Base-by-base conservation (phyloP, 1,139 yeast genomes). In the Candida tropicalis region DNA sequence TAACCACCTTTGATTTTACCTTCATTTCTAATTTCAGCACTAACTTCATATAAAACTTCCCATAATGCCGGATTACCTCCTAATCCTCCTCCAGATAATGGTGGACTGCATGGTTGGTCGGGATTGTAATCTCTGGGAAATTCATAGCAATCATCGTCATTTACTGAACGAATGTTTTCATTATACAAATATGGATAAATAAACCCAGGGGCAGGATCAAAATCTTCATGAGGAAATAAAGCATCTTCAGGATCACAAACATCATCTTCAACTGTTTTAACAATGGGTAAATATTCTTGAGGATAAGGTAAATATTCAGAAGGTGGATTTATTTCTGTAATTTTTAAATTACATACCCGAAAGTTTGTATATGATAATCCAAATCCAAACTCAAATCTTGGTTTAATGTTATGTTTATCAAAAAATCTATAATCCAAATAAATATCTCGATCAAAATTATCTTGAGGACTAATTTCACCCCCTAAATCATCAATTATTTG, bases 371-470 rank as follows among this genome's bases (percentile, higher is more conserved):
- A 81, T 2, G 84, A 79, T 45, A 81, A 63, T 5, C 87, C 87
- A 60, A 57, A 79, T 1, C 87, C 87, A 61, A 82, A 82, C 48
- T 78, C 84, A 58, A 62, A 82, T 38, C 85, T 63, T 17, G 86
- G 84, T 50, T 70, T 70, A 31, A 79, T 75, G 47, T 75, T 72
- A 49, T 75, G 70, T 56, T 79, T 75, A 53, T 81, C 86, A 57
- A 79, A 81, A 53, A 71, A 77, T 27, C 77, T 55, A 59, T 81
- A 81, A 57, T 79, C 87, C 44, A 81, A 60, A 50, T 73, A 75
- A 33, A 77, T 65, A 50, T 75, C 81, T 9, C 76, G 60, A 44
- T 72, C 77, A 53, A 70, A 70, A 44, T 67, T 70, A 61, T 80
- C 84, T 47, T 70, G 76, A 0, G 81, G 81, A 36, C 65, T 63